Conservation (phyloP, 345 rosid species). For the Hibiscus tridactylites region DNA sequence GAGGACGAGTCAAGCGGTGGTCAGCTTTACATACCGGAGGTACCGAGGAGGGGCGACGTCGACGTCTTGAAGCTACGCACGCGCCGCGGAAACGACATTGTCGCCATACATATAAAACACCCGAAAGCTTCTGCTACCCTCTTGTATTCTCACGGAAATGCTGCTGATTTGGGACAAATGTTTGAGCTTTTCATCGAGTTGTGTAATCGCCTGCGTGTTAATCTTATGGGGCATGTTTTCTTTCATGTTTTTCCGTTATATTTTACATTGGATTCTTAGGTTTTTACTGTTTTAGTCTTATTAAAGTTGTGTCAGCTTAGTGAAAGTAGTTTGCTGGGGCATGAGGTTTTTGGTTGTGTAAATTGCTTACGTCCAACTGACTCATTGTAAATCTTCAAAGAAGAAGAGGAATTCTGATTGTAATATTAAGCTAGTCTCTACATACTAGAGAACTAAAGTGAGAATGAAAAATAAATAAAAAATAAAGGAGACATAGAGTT, state of each 20-base stretch:
- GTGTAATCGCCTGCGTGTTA: conserved; percentile 68
- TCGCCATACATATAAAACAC: conserved; percentile 66
- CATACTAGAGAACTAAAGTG: too few species aligned
- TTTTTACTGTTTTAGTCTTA: too few species aligned
- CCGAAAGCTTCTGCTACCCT: conserved; percentile 64
- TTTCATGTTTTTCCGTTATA: not conserved
- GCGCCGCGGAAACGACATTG: conserved; percentile 73
- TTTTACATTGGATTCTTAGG: too few species aligned
- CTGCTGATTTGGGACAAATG: conserved; percentile 96
- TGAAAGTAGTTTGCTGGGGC: too few species aligned
- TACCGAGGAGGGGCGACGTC: conserved; percentile 54
- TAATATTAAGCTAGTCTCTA: too few species aligned
- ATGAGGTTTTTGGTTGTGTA: too few species aligned
- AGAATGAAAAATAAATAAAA: too few species aligned
- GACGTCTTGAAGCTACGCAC: conserved; percentile 73
- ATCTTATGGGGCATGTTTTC: conserved; percentile 68
- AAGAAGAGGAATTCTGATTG: too few species aligned
- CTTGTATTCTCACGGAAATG: conserved; percentile 94
- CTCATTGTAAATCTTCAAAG: too few species aligned
- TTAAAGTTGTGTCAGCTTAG: too few species aligned
- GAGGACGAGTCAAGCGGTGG: conserved; percentile 39
- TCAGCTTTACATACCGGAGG: conserved; percentile 42
- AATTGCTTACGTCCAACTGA: too few species aligned
- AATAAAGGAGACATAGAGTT: too few species aligned
- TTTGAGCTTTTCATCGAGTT: conserved; percentile 84